Base-by-base conservation (phyloP, 1,284 basidiomycete species). In the Lentinus polychrous region DNA sequence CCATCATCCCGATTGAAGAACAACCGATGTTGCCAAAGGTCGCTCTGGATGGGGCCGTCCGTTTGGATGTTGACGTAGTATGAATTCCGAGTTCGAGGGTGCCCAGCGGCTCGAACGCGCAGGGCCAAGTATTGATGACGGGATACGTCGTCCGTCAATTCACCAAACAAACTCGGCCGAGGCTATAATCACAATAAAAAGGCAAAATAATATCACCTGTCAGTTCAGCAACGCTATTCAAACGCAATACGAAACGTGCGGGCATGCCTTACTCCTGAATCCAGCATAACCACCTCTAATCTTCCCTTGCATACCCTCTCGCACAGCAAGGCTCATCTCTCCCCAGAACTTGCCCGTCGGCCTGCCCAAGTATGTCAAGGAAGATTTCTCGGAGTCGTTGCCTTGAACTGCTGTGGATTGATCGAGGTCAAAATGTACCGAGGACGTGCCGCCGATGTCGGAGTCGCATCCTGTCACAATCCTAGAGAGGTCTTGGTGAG, bases 51-150 rank as follows among this genome's bases (percentile, higher is more conserved):
- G 2, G 86, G 81, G 1, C 88, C 86, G 44, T 85, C 79, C 2
- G 91, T 94, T 64, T 94, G 92, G 27, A 95, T 68, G 64, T 95
- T 95, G 50, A 92, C 88, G 58, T 87, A 92, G 66, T 91, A 92
- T 6, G 87, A 86, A 55, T 80, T 81, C 51, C 79, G 76, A 14
- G 85, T 86, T 39, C 76, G 72, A 14, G 79, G 76, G 51, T 89
- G 81, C 0, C 88, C 87, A 1, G 72, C 77, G 31, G 80, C 74
- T 23, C 88, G 81, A 2, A 94, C 70, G 2, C 91, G 82, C 42
- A 95, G 66, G 0, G 84, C 81, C 11, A 95, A 75, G 64, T 83
- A 94, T 15, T 79, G 75, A 60, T 94, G 86, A 37, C 78, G 73
- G 18, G 86, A 84, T 23, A 89, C 81, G 66, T 94, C 89, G 62